These are phyloP conservation scores for Dicorynia guianensis DNA, from an alignment of 306 rosid species.

Conservation along the genomic window DNA sequence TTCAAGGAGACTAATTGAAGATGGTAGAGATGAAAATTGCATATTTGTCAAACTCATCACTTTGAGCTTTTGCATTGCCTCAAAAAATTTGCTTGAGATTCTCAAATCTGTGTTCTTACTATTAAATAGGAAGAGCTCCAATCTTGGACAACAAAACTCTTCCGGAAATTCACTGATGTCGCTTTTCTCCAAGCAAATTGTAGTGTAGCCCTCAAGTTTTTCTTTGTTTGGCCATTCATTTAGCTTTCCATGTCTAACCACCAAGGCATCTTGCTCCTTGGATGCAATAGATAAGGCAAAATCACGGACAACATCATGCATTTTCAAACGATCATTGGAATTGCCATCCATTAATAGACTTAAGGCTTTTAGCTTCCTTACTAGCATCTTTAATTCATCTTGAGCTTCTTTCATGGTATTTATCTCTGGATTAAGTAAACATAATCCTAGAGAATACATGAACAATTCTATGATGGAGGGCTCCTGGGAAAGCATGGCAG, in stretches of 20 bases:
- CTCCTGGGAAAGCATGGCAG: not conserved
- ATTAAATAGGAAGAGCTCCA: not conserved
- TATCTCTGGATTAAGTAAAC: not conserved
- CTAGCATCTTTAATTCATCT: not conserved
- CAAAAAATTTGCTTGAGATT: conserved; percentile 3
- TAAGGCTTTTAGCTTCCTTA: conserved; percentile 23
- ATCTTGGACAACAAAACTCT: not conserved
- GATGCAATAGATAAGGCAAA: conserved; percentile 40
- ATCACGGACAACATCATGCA: conserved; percentile 46
- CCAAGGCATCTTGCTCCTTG: not conserved
- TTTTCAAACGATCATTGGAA: not conserved
- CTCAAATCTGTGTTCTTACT: not conserved
- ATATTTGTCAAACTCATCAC: not conserved
- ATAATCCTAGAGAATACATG: not conserved
- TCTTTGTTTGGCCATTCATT: not conserved
- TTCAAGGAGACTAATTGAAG: not conserved
- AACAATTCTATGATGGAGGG: not conserved
- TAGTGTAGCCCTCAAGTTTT: not conserved
- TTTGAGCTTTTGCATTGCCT: conserved; percentile 21
- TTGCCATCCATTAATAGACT: conserved; percentile 11
- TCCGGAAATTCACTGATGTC: conserved; percentile 3
- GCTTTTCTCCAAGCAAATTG: not conserved
- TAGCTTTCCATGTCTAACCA: not conserved
- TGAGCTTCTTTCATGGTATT: not conserved
- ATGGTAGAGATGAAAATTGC: not conserved